phyloP scores from a whole-genome alignment of 805 yeast species.

The Ogataea nakhonphanomensis region DNA sequence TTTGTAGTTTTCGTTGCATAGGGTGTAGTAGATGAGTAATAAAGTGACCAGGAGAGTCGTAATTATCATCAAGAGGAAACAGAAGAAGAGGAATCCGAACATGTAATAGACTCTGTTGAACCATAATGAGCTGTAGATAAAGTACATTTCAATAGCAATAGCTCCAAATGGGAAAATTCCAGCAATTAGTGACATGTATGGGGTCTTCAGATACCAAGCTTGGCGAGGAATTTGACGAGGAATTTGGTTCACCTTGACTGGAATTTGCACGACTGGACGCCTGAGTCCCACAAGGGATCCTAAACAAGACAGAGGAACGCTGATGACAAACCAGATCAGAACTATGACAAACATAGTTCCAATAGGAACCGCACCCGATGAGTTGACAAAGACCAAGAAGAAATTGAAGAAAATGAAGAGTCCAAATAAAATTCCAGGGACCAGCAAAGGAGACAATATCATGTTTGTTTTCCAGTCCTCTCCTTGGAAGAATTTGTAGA shows the following conservation, averaged over 20 bases:
- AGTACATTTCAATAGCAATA: slow-evolving; percentile 91
- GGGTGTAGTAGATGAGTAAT: slow-evolving; percentile 74
- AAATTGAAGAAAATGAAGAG: slow-evolving; percentile 72
- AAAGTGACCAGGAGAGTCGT: slow-evolving; percentile 81
- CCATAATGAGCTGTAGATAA: slow-evolving; percentile 89
- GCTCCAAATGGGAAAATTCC: slow-evolving; percentile 96
- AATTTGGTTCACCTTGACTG: slow-evolving; percentile 91
- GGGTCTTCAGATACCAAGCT: slow-evolving; percentile 73
- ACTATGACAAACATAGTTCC: slow-evolving; percentile 84
- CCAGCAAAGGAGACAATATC: slow-evolving; percentile 74
- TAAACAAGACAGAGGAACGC: slow-evolving; percentile 76
- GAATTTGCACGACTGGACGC: slow-evolving; percentile 41
- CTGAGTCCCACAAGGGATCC: slow-evolving; percentile 83
- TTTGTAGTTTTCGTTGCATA: slow-evolving; percentile 87
- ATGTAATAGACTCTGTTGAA: slow-evolving; percentile 89
- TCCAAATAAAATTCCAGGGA: slow-evolving; percentile 74
- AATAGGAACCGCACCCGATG: slow-evolving; percentile 93
- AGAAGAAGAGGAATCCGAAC: slow-evolving; percentile 95
- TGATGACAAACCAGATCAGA: slow-evolving; percentile 78
- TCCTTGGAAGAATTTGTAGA: slow-evolving; percentile 89
- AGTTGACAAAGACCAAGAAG: slow-evolving; percentile 69
- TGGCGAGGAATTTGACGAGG: slow-evolving; percentile 94
- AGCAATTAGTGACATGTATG: slow-evolving; percentile 66
- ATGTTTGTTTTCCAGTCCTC: slow-evolving; percentile 85
- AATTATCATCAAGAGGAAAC: slow-evolving; percentile 74